Evolutionary conservation across 805 yeast genomes (phyloP), one percentile per base, ranked within the genome.

Genomic region (Dipodascus geniculatus): DNA sequence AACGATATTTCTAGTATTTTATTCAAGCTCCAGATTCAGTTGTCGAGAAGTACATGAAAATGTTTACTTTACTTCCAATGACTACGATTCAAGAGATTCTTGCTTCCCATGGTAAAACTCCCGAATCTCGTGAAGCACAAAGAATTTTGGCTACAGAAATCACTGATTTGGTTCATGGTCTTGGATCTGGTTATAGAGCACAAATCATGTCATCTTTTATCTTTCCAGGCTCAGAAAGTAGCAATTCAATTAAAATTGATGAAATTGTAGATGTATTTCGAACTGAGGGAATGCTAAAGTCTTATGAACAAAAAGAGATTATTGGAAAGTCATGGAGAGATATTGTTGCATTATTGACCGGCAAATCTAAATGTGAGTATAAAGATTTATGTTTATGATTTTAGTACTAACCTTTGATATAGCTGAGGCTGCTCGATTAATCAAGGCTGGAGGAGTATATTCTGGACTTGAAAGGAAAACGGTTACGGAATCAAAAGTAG

Each of bases 91-190:
- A 69, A 1, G 74, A 81, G 19, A 71, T 87, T 22, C 62, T 86
- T 58, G 62, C 57, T 0, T 62, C 68, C 33, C 97, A 91, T 62
- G 56, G 61, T 3, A 55, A 65, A 22, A 77, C 80, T 53, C 87
- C 90, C n/a, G 80, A 83, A 1, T 58, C 69, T 24, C 75, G 96
- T 53, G 59, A 73, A 14, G 97, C 90, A 0, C 98, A 93, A 68
- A 74, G 80, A 49, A 65, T 82, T 0, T 74, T 93, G 28, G 98
- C 98, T 0, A 69, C 78, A 35, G 96, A 91, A 64, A 85, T 90
- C 49, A 85, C 91, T 3, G 95, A 88, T 61, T 73, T 93, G 61
- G 75, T 93, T 47, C 96, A 90, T 68, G 98, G 98, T 0, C 74
- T 73, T 6, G 91, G 89, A 2, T 75, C 76, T 8, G 90, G 96